Percentiles rank a stretch among this genome's conserved stretches.
These are phyloP conservation scores for Globisporangium acanthophoron DNA, from an alignment of 352 stramenopile genomes.

Conservation along the genomic window DNA sequence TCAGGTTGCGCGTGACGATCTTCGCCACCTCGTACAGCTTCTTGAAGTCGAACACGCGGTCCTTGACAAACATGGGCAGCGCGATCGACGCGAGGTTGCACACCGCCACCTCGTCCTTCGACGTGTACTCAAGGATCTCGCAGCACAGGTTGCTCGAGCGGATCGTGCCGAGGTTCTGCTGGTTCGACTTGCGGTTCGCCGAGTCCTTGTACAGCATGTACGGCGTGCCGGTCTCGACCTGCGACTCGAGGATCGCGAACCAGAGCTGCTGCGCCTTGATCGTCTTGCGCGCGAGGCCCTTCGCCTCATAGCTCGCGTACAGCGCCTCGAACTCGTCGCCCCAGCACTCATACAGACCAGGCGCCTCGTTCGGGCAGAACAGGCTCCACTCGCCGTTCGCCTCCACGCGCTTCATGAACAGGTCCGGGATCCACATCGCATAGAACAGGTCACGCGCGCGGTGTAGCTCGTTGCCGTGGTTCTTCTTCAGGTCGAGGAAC, in stretches of 20 bases:
- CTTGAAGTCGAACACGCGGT: conserved; percentile 93
- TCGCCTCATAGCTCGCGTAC: conserved; percentile 95
- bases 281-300: conserved; percentile 92
- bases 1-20: conserved; percentile 97
- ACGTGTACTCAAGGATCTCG: conserved; percentile 99
- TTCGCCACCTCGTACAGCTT: conserved; percentile 94
- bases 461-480: conserved; percentile 98
- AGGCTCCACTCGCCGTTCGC: conserved; percentile 95
- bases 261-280: conserved; percentile 98
- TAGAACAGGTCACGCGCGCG: conserved; percentile 98
- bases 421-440: conserved; percentile 97
- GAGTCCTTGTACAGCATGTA: conserved; percentile 99
- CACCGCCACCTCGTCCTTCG: conserved; percentile 96
- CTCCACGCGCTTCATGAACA: conserved; percentile 99
- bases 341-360: conserved; percentile 91
- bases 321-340: conserved; percentile 95
- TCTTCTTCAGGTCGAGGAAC: conserved; percentile 98
- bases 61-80: conserved; percentile 93
- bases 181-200: conserved; percentile 98
- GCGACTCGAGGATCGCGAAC: conserved; percentile 97
- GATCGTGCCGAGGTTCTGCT: conserved; percentile 99
- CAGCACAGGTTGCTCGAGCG: conserved; percentile 99
- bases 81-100: conserved; percentile 99
- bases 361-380: conserved; percentile 98
- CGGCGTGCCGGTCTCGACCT: conserved; percentile 99